Evolutionary conservation across 208 protist species (phyloP).

Genomic region (Leishmania major): DNA sequence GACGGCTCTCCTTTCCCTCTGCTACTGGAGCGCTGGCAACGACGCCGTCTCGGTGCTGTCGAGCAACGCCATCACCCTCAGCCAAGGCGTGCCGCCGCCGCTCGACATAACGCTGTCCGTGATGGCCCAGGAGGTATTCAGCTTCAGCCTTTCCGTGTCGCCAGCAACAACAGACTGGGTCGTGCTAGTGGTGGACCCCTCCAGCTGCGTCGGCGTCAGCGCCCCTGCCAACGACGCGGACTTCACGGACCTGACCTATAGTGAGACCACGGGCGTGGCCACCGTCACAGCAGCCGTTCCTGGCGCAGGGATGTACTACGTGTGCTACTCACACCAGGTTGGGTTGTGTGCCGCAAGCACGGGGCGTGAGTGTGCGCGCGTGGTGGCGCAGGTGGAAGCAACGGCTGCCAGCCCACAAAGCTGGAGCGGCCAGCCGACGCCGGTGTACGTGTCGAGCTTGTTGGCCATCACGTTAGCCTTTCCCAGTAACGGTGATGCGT

Average conservation of each 20-base stretch:
- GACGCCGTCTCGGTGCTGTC: slow-evolving; percentile 45
- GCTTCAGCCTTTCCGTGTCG: slow-evolving; percentile 42
- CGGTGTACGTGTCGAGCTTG: slow-evolving; percentile 56
- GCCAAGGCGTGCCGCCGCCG: slow-evolving; percentile 47
- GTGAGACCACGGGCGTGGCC: slow-evolving; percentile 16
- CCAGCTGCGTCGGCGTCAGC: slow-evolving; percentile 48
- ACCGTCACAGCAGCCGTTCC: slow-evolving; percentile 57
- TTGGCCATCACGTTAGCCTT: slow-evolving; percentile 44
- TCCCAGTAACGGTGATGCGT: slow-evolving; percentile 21
- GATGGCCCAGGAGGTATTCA: slow-evolving; percentile 45
- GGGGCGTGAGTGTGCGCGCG: slow-evolving; percentile 67
- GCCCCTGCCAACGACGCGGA: slow-evolving; percentile 35
- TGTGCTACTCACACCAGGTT: slow-evolving; percentile 77
- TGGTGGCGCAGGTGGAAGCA: slow-evolving; percentile 67
- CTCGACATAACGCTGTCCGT: slow-evolving; percentile 38
- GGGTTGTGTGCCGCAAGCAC: slow-evolving; percentile 36
- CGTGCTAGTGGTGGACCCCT: slow-evolving; percentile 47
- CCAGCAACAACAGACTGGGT: slow-evolving; percentile 66
- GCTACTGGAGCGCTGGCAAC: slow-evolving; percentile 57
- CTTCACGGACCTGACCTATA: slow-evolving; percentile 36
- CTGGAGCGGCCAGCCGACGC: slow-evolving; percentile 57
- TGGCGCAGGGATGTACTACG: slow-evolving; percentile 60
- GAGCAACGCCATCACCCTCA: slow-evolving; percentile 41
- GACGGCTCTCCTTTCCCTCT: slow-evolving; percentile 43
- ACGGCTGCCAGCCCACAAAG: slow-evolving; percentile 42